These are phyloP conservation scores for Wallacemonas collosoma DNA, from an alignment of 208 protist genomes.

Conservation along the genomic window DNA sequence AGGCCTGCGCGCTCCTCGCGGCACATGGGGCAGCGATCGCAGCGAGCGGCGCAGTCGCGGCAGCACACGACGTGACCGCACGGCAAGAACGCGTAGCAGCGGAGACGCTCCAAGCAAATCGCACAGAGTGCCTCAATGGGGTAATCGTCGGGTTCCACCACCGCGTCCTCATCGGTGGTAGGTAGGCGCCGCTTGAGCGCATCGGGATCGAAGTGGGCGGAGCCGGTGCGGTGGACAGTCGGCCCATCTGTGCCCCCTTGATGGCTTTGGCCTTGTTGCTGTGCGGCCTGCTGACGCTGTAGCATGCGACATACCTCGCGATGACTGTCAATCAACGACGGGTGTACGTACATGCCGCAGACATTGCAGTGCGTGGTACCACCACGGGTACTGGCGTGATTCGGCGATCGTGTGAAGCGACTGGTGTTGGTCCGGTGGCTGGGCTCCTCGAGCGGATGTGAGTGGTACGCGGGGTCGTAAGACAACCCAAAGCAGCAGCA, in stretches of 20 bases:
- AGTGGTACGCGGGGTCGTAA: not conserved
- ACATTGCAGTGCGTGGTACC: slow-evolving; percentile 31
- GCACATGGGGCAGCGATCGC: slow-evolving; percentile 81
- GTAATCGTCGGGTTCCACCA: slow-evolving; percentile 27
- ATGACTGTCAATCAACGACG: slow-evolving; percentile 59
- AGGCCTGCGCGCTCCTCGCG: slow-evolving; percentile 51
- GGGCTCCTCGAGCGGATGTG: not conserved
- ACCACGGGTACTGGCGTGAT: no score
- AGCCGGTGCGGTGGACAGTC: not conserved
- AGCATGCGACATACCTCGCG: slow-evolving; percentile 44
- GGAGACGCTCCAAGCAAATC: slow-evolving; percentile 63
- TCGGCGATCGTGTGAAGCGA: not conserved
- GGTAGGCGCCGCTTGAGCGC: slow-evolving; percentile 2
- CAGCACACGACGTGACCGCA: slow-evolving; percentile 87
- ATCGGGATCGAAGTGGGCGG: slow-evolving; percentile 18
- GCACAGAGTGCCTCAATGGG: slow-evolving; percentile 67
- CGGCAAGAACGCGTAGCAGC: slow-evolving; percentile 81
- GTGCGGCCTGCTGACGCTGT: slow-evolving; percentile 29
- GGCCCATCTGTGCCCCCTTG: slow-evolving; percentile 18
- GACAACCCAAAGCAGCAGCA: slow-evolving; percentile 24
- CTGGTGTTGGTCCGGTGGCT: not conserved
- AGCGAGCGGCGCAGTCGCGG: slow-evolving; percentile 46
- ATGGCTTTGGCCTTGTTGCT: slow-evolving; percentile 22
- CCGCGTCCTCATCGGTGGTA: slow-evolving; percentile 11
- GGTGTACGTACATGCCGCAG: slow-evolving; percentile 50